Conservation (phyloP, 2,329 filamentous ascomycete genomes). For the Trichoderma breve region DNA sequence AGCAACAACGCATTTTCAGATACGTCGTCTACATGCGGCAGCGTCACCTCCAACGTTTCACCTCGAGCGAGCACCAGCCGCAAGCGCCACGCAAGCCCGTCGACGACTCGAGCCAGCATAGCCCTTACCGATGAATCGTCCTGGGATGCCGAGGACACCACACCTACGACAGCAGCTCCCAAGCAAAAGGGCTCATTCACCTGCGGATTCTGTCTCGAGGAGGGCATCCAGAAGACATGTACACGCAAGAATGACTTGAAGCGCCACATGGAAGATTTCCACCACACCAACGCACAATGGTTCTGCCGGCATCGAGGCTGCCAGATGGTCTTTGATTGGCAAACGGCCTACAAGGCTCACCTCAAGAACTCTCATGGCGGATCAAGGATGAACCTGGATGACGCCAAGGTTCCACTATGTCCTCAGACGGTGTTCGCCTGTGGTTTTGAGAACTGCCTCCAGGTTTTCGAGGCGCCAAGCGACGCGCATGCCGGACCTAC, state of each 20-base stretch:
- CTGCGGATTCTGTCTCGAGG: slow-evolving; percentile 43
- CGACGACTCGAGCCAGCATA: slow-evolving; percentile 16
- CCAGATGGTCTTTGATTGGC: slow-evolving; percentile 47
- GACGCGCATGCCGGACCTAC: slow-evolving; percentile 40
- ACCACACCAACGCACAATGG: slow-evolving; percentile 48
- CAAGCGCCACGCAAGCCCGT: slow-evolving; percentile 27
- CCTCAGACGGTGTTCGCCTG: slow-evolving; percentile 50
- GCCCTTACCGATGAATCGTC: slow-evolving; percentile 24
- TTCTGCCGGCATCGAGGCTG: slow-evolving; percentile 45
- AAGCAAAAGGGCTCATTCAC: slow-evolving; percentile 42
- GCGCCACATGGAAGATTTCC: slow-evolving; percentile 49
- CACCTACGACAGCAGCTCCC: slow-evolving; percentile 27
- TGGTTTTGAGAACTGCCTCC: slow-evolving; percentile 44
- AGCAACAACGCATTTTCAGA: slow-evolving; percentile 41
- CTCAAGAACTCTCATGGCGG: slow-evolving; percentile 45
- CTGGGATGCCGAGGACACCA: slow-evolving; percentile 25
- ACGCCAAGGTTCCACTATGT: slow-evolving; percentile 44
- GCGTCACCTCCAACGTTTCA: slow-evolving; percentile 42
- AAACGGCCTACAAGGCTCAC: slow-evolving; percentile 47
- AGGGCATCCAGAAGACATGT: slow-evolving; percentile 42
- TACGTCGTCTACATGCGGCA: slow-evolving; percentile 39
- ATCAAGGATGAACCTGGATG: slow-evolving; percentile 41
- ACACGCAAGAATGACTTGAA: slow-evolving; percentile 49
- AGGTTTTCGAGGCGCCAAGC: slow-evolving; percentile 44
- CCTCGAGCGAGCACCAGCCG: slow-evolving; percentile 36